Base-by-base conservation (phyloP, 805 yeast genomes). In the Komagataella pseudopastoris region DNA sequence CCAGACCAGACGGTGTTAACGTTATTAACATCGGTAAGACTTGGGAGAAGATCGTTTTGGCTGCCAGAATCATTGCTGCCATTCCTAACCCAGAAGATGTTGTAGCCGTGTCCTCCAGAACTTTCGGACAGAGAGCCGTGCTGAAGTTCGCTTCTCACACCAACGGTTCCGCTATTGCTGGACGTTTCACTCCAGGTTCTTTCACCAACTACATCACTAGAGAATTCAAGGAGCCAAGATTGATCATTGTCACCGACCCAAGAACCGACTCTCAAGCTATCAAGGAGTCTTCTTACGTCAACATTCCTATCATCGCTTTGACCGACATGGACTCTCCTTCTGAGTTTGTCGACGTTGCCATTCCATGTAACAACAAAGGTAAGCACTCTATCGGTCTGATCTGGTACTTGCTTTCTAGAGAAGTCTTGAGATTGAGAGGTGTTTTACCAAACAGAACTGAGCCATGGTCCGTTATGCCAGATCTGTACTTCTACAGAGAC, bases 111-210 rank as follows among this genome's bases (percentile, higher is more conserved):
- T 90, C 98, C 62, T 88, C 98, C 67, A 91, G 98, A 83, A 90
- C 97, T 67, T 91, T 87, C 79, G 99, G 99, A 72, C 99, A 93
- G 82, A 93, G 99, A 83, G 99, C 99, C 71, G 99, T 91, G 65
- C 85, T 93, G 76, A 93, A 93, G 82, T 93, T 85, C 71, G 97
- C 99, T 71, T 88, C 96, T 67, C 98, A 93, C 90, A 90, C 98
- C 67, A 98, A 98, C 77, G 96, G 99, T 65, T 91, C 98, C 65
- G 90, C 99, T 73, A 91, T 93, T 79, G 99, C 99, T 67, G 99
- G 99, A 79, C 89, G 99, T 82, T 93, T 93, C 87, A 93, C 99
- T 68, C 99, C 99, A 78, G 99, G 99, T 88, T 84, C 86, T 81
- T 93, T 93, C 93, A 93, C 99, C 74, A 93, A 93, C 83, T 93